Base-by-base conservation (phyloP, 495 filamentous ascomycete species). In the Trichocladium antarcticum region DNA sequence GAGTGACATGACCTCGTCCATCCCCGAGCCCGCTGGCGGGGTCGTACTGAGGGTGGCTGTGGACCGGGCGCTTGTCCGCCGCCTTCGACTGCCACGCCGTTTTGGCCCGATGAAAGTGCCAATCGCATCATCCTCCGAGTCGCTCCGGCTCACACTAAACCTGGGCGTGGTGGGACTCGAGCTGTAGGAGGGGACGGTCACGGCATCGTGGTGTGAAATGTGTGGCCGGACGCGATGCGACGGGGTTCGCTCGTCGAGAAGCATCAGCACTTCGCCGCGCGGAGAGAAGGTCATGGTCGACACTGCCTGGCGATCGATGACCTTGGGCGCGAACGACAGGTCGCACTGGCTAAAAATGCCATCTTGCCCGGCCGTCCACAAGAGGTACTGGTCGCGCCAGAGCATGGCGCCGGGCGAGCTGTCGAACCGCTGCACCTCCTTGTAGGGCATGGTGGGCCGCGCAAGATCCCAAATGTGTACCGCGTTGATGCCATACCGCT, bases 381-480 rank as follows among this genome's bases (percentile, higher is more conserved):
- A 68, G 3, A 94, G 72, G 57, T 95, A 85, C 58, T 89, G 82
- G 36, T 87, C 84, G 59, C 83, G 87, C 93, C 93, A 98, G 22
- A 94, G 75, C 43, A 97, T 66, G 47, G 88, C 85, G 35, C 78
- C 80, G 9, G 88, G 82, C 17, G 82, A 72, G 27, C 63, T 73
- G 31, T 82, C 75, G 56, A 89, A 88, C 37, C 80, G 73, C 57
- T 85, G 80, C 49, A 95, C 80, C 61, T 93, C 89, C 42, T 86
- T 80, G 56, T 84, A 88, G 1, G 92, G 92, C 58, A 98, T 78
- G 51, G 82, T 79, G 1, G 89, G 87, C 20, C 90, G 74, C 20
- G 84, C 85, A 47, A 96, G 76, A 68, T 98, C 90, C 92, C 92
- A 98, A 6, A 96, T 68, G 54, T 96, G 87, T 29, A 95, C 76